A percentile compares a stretch with the other conserved stretches of the same genome.
Conservation (phyloP, 495 filamentous ascomycete species). For the Durotheca rogersii region DNA sequence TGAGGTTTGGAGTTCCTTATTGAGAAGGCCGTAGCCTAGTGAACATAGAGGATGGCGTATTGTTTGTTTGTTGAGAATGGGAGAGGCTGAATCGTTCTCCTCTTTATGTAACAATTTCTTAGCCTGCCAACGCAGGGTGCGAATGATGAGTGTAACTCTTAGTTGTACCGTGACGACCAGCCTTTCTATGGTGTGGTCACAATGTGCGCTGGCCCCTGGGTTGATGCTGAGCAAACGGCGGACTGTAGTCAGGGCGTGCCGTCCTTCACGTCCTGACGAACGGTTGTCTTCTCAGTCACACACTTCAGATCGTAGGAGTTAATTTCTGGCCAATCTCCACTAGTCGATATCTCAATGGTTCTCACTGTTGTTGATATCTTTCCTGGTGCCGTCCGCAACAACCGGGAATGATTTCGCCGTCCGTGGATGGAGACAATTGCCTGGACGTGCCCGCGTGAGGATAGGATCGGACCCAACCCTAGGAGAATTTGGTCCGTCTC, state of each 20-base stretch:
- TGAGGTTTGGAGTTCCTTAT: too few relatives aligned
- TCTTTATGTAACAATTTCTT: constrained; percentile 4
- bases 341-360: constrained; percentile 1
- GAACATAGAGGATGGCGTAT: constrained; percentile 20
- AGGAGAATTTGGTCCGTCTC: too few relatives aligned
- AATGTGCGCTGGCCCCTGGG: constrained; percentile 1
- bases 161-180: neutral
- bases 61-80: constrained; percentile 11
- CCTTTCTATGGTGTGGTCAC: constrained; percentile 1
- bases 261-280: constrained; percentile 3
- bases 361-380: constrained; percentile 4
- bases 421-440: too few relatives aligned
- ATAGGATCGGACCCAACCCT: constrained; percentile 2
- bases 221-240: constrained; percentile 10
- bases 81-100: constrained; percentile 21
- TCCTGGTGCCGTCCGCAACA: too few relatives aligned
- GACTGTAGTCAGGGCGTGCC: neutral
- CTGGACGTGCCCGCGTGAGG: constrained; percentile 2
- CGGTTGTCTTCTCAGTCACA: constrained; percentile 1
- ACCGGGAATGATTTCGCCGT: too few relatives aligned
- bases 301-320: constrained; percentile 8
- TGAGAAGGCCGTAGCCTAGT: too few relatives aligned
- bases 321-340: constrained; percentile 14
- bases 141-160: constrained; percentile 5
- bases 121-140: constrained; percentile 5